These are phyloP conservation scores for Penicillium canariense DNA, from an alignment of 495 filamentous ascomycete genomes.

Conservation along the genomic window DNA sequence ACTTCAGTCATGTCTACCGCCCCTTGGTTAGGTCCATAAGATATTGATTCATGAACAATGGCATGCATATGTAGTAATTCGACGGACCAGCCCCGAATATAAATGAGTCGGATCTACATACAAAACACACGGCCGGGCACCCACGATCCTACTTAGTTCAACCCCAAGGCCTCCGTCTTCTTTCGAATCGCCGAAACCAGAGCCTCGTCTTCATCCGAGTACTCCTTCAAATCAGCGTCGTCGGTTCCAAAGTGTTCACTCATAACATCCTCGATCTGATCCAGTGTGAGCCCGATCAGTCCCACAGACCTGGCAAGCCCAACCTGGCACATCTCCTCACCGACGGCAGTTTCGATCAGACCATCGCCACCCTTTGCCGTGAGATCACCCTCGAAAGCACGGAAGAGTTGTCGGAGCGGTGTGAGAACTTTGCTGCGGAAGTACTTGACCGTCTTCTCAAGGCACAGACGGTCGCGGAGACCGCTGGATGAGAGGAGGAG, in stretches of 20 bases:
- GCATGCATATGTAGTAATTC: no score
- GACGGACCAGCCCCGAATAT: background rate
- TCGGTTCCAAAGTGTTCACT: slow-evolving; percentile 34
- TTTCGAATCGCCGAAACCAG: slow-evolving; percentile 30
- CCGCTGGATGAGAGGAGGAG: slow-evolving; percentile 37
- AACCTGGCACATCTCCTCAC: slow-evolving; percentile 37
- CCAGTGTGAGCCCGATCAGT: slow-evolving; percentile 34
- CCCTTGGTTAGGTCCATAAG: no score
- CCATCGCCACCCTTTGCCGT: slow-evolving; percentile 40
- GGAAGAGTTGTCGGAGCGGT: slow-evolving; percentile 35
- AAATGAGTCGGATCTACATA: background rate
- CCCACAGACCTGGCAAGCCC: slow-evolving; percentile 41
- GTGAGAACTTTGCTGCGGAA: slow-evolving; percentile 40
- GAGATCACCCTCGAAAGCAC: slow-evolving; percentile 37
- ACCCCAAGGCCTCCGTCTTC: slow-evolving; percentile 16
- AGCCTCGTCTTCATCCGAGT: slow-evolving; percentile 32
- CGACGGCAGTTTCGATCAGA: slow-evolving; percentile 37
- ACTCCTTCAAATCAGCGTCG: slow-evolving; percentile 32
- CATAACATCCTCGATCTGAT: slow-evolving; percentile 39
- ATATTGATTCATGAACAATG: no score
- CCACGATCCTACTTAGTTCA: slow-evolving; percentile 6
- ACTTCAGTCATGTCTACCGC: no score
- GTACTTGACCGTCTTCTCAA: slow-evolving; percentile 37
- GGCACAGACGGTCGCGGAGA: slow-evolving; percentile 32
- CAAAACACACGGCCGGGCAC: background rate